phyloP scores from a whole-genome alignment of 2,329 filamentous ascomycete species.

The Cladosporium austrohemisphaericum region DNA sequence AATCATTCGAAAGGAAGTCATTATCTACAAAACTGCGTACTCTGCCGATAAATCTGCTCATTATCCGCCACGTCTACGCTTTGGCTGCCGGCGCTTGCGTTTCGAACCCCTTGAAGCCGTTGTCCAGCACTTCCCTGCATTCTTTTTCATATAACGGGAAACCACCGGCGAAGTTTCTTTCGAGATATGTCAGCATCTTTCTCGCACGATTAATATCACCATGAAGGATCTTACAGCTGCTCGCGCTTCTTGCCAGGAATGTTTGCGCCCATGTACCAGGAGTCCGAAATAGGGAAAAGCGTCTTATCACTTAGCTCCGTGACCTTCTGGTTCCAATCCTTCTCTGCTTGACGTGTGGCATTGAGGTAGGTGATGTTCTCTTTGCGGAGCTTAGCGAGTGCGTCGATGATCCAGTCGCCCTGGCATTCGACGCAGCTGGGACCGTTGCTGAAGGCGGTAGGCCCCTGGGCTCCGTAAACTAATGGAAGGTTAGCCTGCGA shows the following conservation, averaged over 20 bases:
- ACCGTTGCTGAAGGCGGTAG: slow-evolving; percentile 46
- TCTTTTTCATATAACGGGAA: slow-evolving; percentile 35
- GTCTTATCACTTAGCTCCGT: slow-evolving; percentile 29
- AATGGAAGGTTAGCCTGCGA: slow-evolving; percentile 23
- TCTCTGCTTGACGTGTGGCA: slow-evolving; percentile 40
- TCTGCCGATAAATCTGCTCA: no score
- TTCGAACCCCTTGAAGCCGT: slow-evolving; percentile 25
- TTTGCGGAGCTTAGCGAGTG: slow-evolving; percentile 37
- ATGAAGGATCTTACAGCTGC: neutral
- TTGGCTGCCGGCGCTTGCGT: slow-evolving; percentile 10
- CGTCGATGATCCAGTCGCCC: slow-evolving; percentile 44
- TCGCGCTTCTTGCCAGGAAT: slow-evolving; percentile 40
- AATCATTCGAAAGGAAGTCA: no score
- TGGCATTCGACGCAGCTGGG: slow-evolving; percentile 45
- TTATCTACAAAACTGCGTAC: no score
- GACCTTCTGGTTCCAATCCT: slow-evolving; percentile 37
- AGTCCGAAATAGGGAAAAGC: slow-evolving; percentile 30
- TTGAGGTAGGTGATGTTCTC: slow-evolving; percentile 40
- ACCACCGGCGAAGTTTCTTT: slow-evolving; percentile 40
- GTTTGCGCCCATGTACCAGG: slow-evolving; percentile 40
- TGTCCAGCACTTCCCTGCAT: slow-evolving; percentile 35
- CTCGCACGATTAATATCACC: neutral
- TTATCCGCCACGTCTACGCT: no score
- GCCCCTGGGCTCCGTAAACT: slow-evolving; percentile 45
- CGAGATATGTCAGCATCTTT: no score